These are phyloP conservation scores for Trichophyton rubrum DNA, from an alignment of 2,329 filamentous ascomycete genomes.

Conservation along the genomic window DNA sequence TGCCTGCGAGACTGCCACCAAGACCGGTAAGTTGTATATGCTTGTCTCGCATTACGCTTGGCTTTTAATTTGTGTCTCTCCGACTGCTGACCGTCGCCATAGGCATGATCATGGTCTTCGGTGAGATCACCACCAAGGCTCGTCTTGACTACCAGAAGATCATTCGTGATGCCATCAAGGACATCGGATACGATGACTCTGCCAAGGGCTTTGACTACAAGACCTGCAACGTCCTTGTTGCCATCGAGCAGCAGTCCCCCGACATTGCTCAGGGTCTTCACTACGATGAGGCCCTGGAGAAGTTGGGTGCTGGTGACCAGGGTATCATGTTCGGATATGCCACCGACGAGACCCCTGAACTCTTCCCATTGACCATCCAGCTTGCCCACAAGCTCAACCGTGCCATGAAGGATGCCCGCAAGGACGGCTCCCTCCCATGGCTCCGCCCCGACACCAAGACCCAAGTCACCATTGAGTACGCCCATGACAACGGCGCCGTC, in stretches of 20 bases:
- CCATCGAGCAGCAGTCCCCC: slow-evolving; percentile 97
- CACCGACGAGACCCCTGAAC: slow-evolving; percentile 95
- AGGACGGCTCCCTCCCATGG: slow-evolving; percentile 81
- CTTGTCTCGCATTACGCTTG: neutral
- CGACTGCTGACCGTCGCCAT: neutral
- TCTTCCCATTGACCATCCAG: slow-evolving; percentile 85
- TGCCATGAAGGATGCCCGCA: slow-evolving; percentile 81
- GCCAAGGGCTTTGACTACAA: slow-evolving; percentile 99
- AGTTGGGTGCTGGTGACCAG: slow-evolving; percentile 97
- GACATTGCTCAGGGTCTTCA: slow-evolving; percentile 99
- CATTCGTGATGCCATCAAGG: slow-evolving; percentile 88
- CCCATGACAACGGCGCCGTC: slow-evolving; percentile 88
- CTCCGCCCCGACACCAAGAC: slow-evolving; percentile 98
- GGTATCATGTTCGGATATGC: slow-evolving; percentile 99
- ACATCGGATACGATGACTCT: slow-evolving; percentile 96
- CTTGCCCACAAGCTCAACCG: slow-evolving; percentile 95
- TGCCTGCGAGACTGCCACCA: slow-evolving; percentile 97
- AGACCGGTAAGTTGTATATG: slow-evolving; percentile 58
- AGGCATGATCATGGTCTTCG: slow-evolving; percentile 92
- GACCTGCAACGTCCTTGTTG: slow-evolving; percentile 95
- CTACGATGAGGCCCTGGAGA: slow-evolving; percentile 93
- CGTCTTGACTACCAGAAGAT: slow-evolving; percentile 95
- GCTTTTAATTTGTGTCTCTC: neutral
- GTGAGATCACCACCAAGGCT: slow-evolving; percentile 97
- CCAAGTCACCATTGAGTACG: slow-evolving; percentile 97